These are phyloP conservation scores for Amphibolis antarctica DNA, from an alignment of 106 monocot genomes.

Conservation along the genomic window DNA sequence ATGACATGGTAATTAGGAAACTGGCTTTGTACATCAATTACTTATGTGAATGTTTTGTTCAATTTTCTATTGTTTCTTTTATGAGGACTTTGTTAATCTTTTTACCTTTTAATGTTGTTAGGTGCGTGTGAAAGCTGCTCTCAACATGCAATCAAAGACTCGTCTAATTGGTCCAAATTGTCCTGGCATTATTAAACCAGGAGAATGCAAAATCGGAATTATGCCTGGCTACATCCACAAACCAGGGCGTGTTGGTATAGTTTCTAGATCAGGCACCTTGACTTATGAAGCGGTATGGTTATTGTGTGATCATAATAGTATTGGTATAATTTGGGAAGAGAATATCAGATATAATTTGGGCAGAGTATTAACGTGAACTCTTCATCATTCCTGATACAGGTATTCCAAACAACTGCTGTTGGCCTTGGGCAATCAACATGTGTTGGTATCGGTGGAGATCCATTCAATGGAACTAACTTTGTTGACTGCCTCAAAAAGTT, in stretches of 20 bases:
- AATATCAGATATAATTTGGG: background rate
- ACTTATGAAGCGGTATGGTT: constrained; percentile 91
- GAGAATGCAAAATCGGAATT: constrained; percentile 99
- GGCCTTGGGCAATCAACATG: constrained; percentile 96
- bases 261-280: constrained; percentile 96
- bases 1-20: constrained; percentile 42
- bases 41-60: background rate
- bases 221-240: constrained; percentile 99
- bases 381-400: constrained; percentile 29
- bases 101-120: constrained; percentile 13
- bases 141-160: constrained; percentile 93
- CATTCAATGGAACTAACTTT: constrained; percentile 97
- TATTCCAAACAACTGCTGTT: constrained; percentile 97
- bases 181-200: constrained; percentile 97
- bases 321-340: background rate
- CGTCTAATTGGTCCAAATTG: constrained; percentile 94
- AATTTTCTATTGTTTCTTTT: constrained; percentile 4
- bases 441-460: constrained; percentile 97
- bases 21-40: background rate
- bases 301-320: background rate
- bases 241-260: constrained; percentile 88
- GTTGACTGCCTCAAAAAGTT: constrained; percentile 87
- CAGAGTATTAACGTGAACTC: background rate
- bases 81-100: background rate
- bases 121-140: constrained; percentile 96